Base-by-base conservation (phyloP, 2,329 filamentous ascomycete species). In the Rachicladosporium sp. region DNA sequence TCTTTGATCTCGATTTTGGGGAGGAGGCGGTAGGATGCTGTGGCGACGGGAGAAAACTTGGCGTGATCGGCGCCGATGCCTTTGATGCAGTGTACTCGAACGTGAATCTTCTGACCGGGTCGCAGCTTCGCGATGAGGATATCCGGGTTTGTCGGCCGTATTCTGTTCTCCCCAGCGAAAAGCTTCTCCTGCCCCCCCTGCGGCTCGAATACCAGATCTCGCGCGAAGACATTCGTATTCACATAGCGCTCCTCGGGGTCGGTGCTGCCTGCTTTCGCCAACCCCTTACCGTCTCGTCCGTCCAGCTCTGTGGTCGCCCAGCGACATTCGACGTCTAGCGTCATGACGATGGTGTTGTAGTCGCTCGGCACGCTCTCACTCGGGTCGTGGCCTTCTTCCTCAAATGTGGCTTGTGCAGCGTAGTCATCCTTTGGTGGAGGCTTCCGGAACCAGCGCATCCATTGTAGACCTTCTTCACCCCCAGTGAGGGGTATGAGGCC, bases 31-130 rank as follows among this genome's bases (percentile, higher is more conserved):
- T 98, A 98, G 15, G 82, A 85, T 3, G 91, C 91, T 1, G 91
- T 95, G 3, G 89, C 88, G 29, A 96, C 91, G 35, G 91, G 91
- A 1, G 86, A 94, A 68, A 91, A 98, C 64, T 98, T 98, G 52
- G 91, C 82, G 62, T 98, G 91, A 63, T 98, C 91, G 48, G 81
- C 78, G 35, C 91, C 91, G 50, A 93, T 78, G 44, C 93, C 91
- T 67, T 95, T 93, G 65, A 93, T 79, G 66, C 89, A 91, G 68
- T 96, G 88, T 74, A 93, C 82, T 50, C 83, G 78, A 45, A 95
- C 69, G 55, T 84, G 74, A 54, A 98, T 84, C 52, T 77, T 75
- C 69, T 98, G 93, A 4, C 82, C 83, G 0, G 93, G 91, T 21
- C 91, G 79, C 62, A 98, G 68, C 69, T 98, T 98, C 44, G 87